These are phyloP conservation scores for Magnolia sinica DNA, from an alignment of 164 flowering plant genomes.

Conservation along the genomic window DNA sequence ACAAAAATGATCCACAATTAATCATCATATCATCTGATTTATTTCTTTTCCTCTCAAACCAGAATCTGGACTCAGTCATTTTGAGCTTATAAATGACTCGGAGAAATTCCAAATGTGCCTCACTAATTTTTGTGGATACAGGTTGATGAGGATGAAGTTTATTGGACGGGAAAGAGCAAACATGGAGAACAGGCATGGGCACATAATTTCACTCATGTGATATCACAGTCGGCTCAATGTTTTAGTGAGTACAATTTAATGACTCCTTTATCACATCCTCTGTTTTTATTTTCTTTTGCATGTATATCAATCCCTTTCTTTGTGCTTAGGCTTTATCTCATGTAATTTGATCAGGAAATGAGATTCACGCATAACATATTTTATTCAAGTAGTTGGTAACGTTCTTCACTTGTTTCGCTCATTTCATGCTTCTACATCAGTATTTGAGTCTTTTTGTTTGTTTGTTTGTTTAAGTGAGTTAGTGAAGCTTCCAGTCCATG, in stretches of 20 bases:
- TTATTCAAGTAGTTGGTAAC: too few species aligned
- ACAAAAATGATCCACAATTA: not conserved
- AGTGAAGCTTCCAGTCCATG: too few species aligned
- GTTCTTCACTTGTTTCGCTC: too few species aligned
- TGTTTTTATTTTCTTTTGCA: not conserved
- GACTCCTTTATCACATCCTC: not conserved
- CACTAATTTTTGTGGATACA: constrained; percentile 24
- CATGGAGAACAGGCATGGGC: constrained; percentile 61
- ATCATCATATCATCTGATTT: not conserved
- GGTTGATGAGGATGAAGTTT: constrained; percentile 77
- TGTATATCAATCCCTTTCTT: too few species aligned
- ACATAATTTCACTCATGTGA: constrained; percentile 54
- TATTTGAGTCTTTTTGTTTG: too few species aligned
- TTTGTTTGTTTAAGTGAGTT: too few species aligned
- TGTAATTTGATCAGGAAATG: too few species aligned
- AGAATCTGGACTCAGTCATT: not conserved
- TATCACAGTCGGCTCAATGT: constrained; percentile 65
- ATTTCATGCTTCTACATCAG: too few species aligned
- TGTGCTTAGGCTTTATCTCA: too few species aligned
- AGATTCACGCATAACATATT: too few species aligned
- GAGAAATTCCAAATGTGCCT: not conserved
- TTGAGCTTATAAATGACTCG: not conserved
- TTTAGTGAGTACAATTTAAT: constrained; percentile 52
- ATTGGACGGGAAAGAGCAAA: constrained; percentile 44
- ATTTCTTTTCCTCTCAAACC: not conserved